Evolutionary conservation across 2,329 filamentous ascomycete species (phyloP).

Genomic region (Phialophora macrospora): DNA sequence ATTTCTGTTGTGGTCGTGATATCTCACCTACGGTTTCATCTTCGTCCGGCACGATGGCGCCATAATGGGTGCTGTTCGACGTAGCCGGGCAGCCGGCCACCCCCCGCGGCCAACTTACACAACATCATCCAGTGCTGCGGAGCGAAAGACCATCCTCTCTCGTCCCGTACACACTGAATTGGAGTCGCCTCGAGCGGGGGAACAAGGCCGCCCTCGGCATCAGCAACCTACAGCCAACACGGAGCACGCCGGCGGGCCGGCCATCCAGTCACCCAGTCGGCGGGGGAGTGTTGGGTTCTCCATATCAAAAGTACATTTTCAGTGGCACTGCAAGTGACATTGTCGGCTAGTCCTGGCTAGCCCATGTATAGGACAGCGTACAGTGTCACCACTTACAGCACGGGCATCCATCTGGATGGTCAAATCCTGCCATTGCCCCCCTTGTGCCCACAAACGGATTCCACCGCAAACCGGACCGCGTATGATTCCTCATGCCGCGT

Average conservation of each 20-base stretch:
- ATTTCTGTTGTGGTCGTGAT: background rate
- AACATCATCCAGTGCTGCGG: background rate
- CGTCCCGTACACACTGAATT: background rate
- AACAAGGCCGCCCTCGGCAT: background rate
- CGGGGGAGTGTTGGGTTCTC: background rate
- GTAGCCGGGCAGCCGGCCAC: background rate
- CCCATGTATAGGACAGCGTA: background rate
- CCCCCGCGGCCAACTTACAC: background rate
- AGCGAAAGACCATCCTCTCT: background rate
- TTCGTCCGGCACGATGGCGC: background rate
- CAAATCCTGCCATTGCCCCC: background rate
- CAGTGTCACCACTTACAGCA: background rate
- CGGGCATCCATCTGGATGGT: background rate
- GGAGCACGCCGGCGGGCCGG: background rate
- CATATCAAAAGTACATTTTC: background rate
- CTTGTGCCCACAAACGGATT: background rate
- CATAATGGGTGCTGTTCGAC: background rate
- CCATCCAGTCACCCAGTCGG: background rate
- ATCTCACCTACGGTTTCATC: background rate
- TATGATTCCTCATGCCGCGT: background rate
- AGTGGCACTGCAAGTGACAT: background rate
- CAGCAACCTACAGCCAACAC: background rate
- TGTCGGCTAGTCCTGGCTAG: background rate
- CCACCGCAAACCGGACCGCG: background rate
- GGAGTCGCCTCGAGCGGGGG: background rate